Evolutionary conservation across 2,329 filamentous ascomycete species (phyloP).

Genomic region (Didymella sp.): DNA sequence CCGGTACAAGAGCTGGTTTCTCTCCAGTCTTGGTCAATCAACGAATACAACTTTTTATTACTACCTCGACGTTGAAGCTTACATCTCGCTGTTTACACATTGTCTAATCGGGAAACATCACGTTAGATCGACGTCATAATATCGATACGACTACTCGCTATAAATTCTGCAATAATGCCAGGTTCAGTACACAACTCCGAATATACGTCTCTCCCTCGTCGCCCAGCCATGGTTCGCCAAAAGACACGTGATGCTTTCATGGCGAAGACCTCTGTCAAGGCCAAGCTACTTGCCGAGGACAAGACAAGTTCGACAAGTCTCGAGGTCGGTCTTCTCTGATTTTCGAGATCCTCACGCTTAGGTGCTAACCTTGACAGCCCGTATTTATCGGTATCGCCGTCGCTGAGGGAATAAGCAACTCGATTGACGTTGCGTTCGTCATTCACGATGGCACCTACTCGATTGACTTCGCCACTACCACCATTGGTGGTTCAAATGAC

Average conservation of each 20-base stretch:
- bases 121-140: slow-evolving; percentile 19
- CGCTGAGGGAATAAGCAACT: slow-evolving; percentile 58
- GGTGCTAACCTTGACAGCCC: slow-evolving; percentile 24
- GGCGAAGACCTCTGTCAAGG: slow-evolving; percentile 33
- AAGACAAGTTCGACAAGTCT: slow-evolving; percentile 22
- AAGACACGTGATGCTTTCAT: slow-evolving; percentile 37
- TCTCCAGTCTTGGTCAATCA: not conserved
- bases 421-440: slow-evolving; percentile 63
- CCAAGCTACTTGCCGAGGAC: slow-evolving; percentile 26
- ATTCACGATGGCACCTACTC: slow-evolving; percentile 78
- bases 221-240: slow-evolving; percentile 28
- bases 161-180: slow-evolving; percentile 5
- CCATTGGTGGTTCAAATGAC: slow-evolving; percentile 13
- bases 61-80: not conserved
- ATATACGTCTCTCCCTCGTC: slow-evolving; percentile 2
- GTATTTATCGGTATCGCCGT: slow-evolving; percentile 70
- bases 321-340: slow-evolving; percentile 17
- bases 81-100: not conserved
- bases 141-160: slow-evolving; percentile 5
- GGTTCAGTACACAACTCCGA: not conserved
- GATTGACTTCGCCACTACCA: slow-evolving; percentile 69
- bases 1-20: not conserved
- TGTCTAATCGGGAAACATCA: slow-evolving; percentile 9
- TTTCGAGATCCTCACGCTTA: not conserved
- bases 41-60: not conserved